These are phyloP conservation scores for Cercophora samala DNA, from an alignment of 495 filamentous ascomycete species.

Conservation along the genomic window DNA sequence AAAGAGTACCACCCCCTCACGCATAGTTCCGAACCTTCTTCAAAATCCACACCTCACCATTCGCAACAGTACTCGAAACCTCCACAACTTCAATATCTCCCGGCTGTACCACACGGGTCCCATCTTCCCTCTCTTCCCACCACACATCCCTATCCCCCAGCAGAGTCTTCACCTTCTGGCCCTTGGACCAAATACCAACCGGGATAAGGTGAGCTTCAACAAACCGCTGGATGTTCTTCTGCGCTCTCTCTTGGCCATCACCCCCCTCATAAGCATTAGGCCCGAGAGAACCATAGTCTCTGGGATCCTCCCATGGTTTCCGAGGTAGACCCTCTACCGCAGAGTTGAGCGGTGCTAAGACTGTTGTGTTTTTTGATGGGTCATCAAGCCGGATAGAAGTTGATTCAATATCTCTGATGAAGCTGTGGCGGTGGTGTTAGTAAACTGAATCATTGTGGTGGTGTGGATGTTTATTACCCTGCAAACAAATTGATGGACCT, in stretches of 20 bases:
- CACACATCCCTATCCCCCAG: conserved; percentile 66
- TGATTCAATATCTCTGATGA: conserved; percentile 75
- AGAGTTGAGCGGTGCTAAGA: conserved; percentile 82
- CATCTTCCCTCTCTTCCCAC: conserved; percentile 68
- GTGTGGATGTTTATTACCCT: conserved; percentile 38
- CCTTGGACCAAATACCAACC: conserved; percentile 73
- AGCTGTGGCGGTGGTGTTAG: conserved; percentile 27
- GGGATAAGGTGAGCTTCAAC: conserved; percentile 83
- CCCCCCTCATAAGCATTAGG: conserved; percentile 76
- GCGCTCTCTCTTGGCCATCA: conserved; percentile 75
- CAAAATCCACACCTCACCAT: conserved; percentile 82
- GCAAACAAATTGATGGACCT: conserved; percentile 85
- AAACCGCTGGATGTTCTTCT: conserved; percentile 74
- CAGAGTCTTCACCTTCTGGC: conserved; percentile 65
- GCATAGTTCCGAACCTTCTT: conserved; percentile 64
- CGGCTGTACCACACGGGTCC: conserved; percentile 69
- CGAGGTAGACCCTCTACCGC: conserved; percentile 73
- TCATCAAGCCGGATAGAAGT: conserved; percentile 71
- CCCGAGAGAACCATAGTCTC: conserved; percentile 72
- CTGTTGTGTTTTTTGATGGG: conserved; percentile 69
- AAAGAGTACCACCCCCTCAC: conserved; percentile 22
- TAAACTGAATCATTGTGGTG: too few relatives aligned
- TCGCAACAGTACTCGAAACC: conserved; percentile 68
- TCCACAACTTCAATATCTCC: conserved; percentile 69
- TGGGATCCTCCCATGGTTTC: conserved; percentile 91